Base-by-base conservation (phyloP, 805 yeast genomes). In the Saccharomycopsis malanga region DNA sequence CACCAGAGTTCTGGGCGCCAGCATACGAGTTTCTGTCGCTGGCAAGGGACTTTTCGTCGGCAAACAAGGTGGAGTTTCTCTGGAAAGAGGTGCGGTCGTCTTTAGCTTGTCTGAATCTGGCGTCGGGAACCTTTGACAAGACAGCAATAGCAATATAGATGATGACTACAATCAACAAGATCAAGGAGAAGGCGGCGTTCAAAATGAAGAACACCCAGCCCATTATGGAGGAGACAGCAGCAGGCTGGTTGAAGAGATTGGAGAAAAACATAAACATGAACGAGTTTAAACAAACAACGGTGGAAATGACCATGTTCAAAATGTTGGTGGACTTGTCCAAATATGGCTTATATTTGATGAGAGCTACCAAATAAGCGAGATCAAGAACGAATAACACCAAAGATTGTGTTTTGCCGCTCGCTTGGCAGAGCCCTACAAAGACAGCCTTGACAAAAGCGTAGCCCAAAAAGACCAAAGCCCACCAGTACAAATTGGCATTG, bases 21-120 rank as follows among this genome's bases (percentile, higher is more conserved):
- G 29, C 22, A 2, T n/a, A 3, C 21, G 17, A 30, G 3, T 34
- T 9, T 4, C 17, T 4, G 20, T 22, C 14, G n/a, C 44, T 29
- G 34, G 22, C 44, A 12, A 41, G 29, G 12, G 50, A 54, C 50
- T 65, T 71, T 36, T 59, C 66, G 35, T 59, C 62, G 12, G 54
- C 59, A 36, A 54, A 54, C 42, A 56, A 37, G 27, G 58, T 57
- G 17, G 65, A 59, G 47, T 56, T 57, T 51, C 66, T 72, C 60
- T 83, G 93, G 79, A 89, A 89, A 7, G 96, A 87, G 20, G 87
- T 80, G 74, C 97, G 80, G 63, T 89, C 96, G 65, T 89, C 97
- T 58, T 72, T 81, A 9, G 95, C 94, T 10, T 94, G 93, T 44
- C 84, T 86, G 62, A 84, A 84, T 63, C 93, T 76, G 9, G 88